A percentile compares a stretch with the other conserved stretches of the same genome.
These are phyloP conservation scores for Silene uniflora DNA, from an alignment of 148 eudicot species.

Conservation along the genomic window DNA sequence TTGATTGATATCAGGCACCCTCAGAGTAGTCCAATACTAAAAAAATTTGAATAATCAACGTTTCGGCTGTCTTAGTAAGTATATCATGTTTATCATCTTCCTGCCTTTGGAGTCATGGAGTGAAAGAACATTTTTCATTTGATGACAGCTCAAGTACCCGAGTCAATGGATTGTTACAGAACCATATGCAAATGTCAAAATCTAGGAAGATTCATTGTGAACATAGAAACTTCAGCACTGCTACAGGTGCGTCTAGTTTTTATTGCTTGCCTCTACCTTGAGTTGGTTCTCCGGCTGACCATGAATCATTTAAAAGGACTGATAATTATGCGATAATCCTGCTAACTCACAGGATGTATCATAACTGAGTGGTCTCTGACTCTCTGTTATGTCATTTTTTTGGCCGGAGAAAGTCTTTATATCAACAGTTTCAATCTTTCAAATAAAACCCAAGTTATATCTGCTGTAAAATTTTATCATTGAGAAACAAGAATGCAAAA, in stretches of 20 bases:
- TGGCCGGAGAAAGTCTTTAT: not conserved
- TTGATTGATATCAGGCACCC: not conserved
- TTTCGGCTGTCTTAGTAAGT: not conserved
- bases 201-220: constrained; percentile 38
- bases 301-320: not conserved
- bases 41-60: not conserved
- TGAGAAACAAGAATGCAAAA: not conserved
- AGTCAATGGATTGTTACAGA: constrained; percentile 42
- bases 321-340: not conserved
- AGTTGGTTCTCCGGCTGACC: not conserved
- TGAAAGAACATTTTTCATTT: constrained; percentile 32
- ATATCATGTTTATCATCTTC: constrained; percentile 1
- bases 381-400: not conserved
- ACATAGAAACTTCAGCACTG: constrained; percentile 57
- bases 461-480: constrained; percentile 1
- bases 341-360: not conserved
- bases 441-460: no score
- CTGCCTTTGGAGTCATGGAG: no score
- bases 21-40: not conserved
- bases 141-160: constrained; percentile 54
- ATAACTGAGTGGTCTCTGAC: not conserved
- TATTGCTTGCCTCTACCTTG: constrained; percentile 10
- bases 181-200: constrained; percentile 39
- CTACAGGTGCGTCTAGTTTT: constrained; percentile 55
- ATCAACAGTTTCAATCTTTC: not conserved